A percentile compares a stretch with the other conserved stretches of the same genome.
Evolutionary conservation across 805 yeast genomes (phyloP).

Genomic region (Metschnikowia similis): DNA sequence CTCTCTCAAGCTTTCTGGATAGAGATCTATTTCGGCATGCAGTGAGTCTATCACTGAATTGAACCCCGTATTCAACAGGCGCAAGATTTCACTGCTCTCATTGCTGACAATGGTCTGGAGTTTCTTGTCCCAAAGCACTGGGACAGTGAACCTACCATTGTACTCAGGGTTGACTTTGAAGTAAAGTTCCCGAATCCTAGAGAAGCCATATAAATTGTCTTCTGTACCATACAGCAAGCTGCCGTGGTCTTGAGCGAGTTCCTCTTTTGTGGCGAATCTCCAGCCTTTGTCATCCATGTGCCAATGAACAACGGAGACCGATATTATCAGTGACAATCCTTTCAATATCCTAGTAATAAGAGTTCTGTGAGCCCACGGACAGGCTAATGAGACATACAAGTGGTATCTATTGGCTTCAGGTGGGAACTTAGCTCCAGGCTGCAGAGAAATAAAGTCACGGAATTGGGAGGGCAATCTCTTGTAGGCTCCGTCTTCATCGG

Average conservation of each 20-base stretch:
- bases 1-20: slow-evolving; percentile 51
- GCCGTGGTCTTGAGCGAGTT: slow-evolving; percentile 40
- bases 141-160: slow-evolving; percentile 84
- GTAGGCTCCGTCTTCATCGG: slow-evolving; percentile 51
- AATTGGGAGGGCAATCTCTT: slow-evolving; percentile 55
- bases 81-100: slow-evolving; percentile 84
- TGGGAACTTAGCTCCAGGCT: slow-evolving; percentile 56
- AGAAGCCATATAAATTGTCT: slow-evolving; percentile 50
- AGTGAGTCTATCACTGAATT: slow-evolving; percentile 50
- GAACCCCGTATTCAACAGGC: slow-evolving; percentile 77
- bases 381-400: slow-evolving; percentile 79
- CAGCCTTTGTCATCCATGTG: slow-evolving; percentile 84
- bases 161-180: slow-evolving; percentile 72
- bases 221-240: slow-evolving; percentile 43
- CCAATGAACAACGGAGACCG: slow-evolving; percentile 85
- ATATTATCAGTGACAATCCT: slow-evolving; percentile 57
- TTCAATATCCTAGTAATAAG: slow-evolving; percentile 69
- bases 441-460: slow-evolving; percentile 57
- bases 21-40: slow-evolving; percentile 51
- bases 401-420: slow-evolving; percentile 84
- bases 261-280: slow-evolving; percentile 62
- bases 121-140: slow-evolving; percentile 88
- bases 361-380: slow-evolving; percentile 96
- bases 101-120: slow-evolving; percentile 81
- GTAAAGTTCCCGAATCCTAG: slow-evolving; percentile 67